Conservation (phyloP, 2,329 filamentous ascomycete genomes). For the Cercospora zeina region DNA sequence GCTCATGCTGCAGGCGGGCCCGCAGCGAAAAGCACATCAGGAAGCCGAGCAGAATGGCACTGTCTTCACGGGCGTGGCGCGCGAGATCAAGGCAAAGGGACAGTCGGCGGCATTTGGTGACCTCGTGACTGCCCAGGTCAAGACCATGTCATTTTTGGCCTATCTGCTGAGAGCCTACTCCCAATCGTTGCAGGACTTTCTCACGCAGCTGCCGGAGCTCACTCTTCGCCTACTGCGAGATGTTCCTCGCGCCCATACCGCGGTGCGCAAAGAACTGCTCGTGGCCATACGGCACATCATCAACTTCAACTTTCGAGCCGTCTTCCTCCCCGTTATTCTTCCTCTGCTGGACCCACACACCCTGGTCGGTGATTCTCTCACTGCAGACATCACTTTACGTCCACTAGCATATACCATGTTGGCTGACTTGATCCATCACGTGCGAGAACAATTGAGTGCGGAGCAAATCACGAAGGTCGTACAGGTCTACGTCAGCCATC, state of each 20-base stretch:
- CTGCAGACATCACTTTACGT: constrained; percentile 93
- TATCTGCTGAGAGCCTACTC: constrained; percentile 88
- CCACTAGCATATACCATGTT: constrained; percentile 98
- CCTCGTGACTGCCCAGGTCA: constrained; percentile 96
- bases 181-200: constrained; percentile 81
- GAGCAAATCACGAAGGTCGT: constrained; percentile 95
- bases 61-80: constrained; percentile 90
- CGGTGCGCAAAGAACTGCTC: constrained; percentile 87
- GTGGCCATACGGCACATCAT: constrained; percentile 98
- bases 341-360: constrained; percentile 92
- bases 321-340: constrained; percentile 92
- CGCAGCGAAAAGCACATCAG: constrained; percentile 86
- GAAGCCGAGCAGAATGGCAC: constrained; percentile 77
- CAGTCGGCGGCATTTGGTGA: constrained; percentile 79
- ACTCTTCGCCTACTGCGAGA: constrained; percentile 90
- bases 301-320: constrained; percentile 96
- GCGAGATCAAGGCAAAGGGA: constrained; percentile 80
- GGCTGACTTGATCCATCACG: constrained; percentile 95
- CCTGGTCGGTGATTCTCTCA: constrained; percentile 90
- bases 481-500: constrained; percentile 93
- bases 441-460: constrained; percentile 81
- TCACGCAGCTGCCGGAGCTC: constrained; percentile 80
- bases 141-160: constrained; percentile 98
- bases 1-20: constrained; percentile 82
- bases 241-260: constrained; percentile 90